Base-by-base conservation (phyloP, 805 yeast species). In the Scheffersomyces ergatensis region DNA sequence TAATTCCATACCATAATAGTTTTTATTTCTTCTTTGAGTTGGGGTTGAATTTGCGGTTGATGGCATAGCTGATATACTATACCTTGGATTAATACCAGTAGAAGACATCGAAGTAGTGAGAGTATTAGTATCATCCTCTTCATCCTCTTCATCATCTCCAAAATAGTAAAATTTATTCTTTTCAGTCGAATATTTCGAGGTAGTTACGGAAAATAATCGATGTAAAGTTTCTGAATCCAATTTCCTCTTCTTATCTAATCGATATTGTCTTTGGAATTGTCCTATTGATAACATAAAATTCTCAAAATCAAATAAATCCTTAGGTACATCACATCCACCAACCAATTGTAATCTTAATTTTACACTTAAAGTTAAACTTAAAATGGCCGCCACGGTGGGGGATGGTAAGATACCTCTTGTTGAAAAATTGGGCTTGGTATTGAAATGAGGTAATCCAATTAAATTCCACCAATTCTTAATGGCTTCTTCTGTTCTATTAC, bases 261-360 rank as follows among this genome's bases (percentile, higher is more conserved):
- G 74, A 47, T 73, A 70, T 44, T 82, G 85, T 54, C 80, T 86
- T 59, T 93, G 97, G 58, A 90, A 92, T 44, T 79, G 83, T 2
- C 80, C 78, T 19, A 93, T 74, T 5, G 89, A 77, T 2, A 74
- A 59, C 62, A 80, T 74, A 51, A 92, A 85, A 36, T 74, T 75
- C 39, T 82, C 84, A 38, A 80, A 81, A 45, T 86, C 92, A 54
- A 85, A 82, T 0, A 96, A 92, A 55, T 93, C 98, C 54, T 88
- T 85, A 14, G 81, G 93, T 44, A 72, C 84, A 51, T 72, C 86
- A 45, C 63, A 55, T 12, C 65, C 63, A 11, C 65, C 65, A 38
- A 57, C 46, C 7, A 60, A 37, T 33, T 55, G 57, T 9, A 83
- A 65, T 36, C 88, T 80, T 29, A 92, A 55, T 48, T 89, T 77